Evolutionary conservation across 768 basidiomycete genomes (phyloP).

Genomic region (Sporobolomyces phaffii): DNA sequence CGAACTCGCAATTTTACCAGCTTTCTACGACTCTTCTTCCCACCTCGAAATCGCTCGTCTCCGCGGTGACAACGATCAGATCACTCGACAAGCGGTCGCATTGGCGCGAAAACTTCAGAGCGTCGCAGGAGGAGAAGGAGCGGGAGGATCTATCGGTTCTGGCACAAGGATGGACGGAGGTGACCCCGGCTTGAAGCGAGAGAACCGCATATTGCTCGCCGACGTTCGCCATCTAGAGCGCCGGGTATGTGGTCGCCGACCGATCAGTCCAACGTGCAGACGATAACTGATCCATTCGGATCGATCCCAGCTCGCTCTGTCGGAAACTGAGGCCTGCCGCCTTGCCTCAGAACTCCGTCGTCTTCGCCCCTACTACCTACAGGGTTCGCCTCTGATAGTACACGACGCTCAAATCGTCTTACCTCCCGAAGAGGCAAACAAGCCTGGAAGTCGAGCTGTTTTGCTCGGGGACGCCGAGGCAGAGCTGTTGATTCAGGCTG

Average conservation of each 20-base stretch:
- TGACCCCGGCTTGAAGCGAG: background rate
- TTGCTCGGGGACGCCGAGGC: slow-evolving; percentile 42
- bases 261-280: background rate
- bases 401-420: slow-evolving; percentile 12
- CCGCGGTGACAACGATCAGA: slow-evolving; percentile 10
- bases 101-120: slow-evolving; percentile 29
- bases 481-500: slow-evolving; percentile 38
- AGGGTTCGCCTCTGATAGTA: slow-evolving; percentile 14
- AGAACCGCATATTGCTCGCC: slow-evolving; percentile 13
- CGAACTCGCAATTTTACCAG: background rate
- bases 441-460: background rate
- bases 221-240: slow-evolving; percentile 3
- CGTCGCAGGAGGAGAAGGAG: background rate
- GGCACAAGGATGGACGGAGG: background rate
- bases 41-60: slow-evolving; percentile 8
- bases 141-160: background rate
- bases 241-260: background rate
- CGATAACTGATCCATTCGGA: background rate
- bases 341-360: slow-evolving; percentile 26
- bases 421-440: background rate
- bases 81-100: slow-evolving; percentile 5
- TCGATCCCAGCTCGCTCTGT: slow-evolving; percentile 1
- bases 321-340: slow-evolving; percentile 2
- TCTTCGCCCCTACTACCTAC: slow-evolving; percentile 23
- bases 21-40: background rate